phyloP scores from a whole-genome alignment of 345 rosid genomes.

The Rubroshorea leprosula region DNA sequence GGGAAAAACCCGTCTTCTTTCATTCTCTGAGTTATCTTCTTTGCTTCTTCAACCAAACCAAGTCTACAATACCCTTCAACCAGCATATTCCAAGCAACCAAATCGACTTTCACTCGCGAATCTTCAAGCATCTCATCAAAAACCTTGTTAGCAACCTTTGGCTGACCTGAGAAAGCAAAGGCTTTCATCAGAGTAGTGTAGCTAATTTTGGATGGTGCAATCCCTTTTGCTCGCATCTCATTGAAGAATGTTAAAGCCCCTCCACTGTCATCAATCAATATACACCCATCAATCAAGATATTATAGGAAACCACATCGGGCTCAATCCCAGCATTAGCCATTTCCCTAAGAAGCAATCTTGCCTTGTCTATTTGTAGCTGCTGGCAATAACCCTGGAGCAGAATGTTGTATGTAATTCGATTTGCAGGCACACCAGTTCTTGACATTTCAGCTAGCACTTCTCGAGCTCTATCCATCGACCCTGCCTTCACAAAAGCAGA shows the following conservation, averaged over 20 bases:
- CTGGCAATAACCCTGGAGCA: constrained; percentile 87
- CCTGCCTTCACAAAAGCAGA: constrained; percentile 82
- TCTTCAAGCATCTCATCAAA: constrained; percentile 86
- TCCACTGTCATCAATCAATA: constrained; percentile 74
- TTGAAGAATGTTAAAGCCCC: constrained; percentile 80
- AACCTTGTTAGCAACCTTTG: constrained; percentile 77
- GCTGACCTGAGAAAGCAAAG: constrained; percentile 81
- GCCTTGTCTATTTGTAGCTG: constrained; percentile 71
- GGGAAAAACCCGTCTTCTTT: constrained; percentile 66
- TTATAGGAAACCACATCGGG: constrained; percentile 92
- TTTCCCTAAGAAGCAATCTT: constrained; percentile 63
- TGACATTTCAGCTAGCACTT: constrained; percentile 77
- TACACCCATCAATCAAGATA: constrained; percentile 83
- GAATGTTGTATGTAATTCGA: constrained; percentile 76
- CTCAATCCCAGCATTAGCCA: constrained; percentile 55
- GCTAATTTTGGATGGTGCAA: constrained; percentile 82
- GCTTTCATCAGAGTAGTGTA: constrained; percentile 98
- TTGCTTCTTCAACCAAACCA: constrained; percentile 79
- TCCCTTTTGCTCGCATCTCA: constrained; percentile 74
- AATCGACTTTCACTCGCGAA: constrained; percentile 72
- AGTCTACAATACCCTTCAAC: constrained; percentile 75
- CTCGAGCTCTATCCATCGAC: constrained; percentile 72
- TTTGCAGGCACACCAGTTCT: constrained; percentile 77
- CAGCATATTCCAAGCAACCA: constrained; percentile 89
- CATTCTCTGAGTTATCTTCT: constrained; percentile 59